Evolutionary conservation across 2,329 filamentous ascomycete genomes (phyloP).

Genomic region (Teratosphaeria epicoccoides): DNA sequence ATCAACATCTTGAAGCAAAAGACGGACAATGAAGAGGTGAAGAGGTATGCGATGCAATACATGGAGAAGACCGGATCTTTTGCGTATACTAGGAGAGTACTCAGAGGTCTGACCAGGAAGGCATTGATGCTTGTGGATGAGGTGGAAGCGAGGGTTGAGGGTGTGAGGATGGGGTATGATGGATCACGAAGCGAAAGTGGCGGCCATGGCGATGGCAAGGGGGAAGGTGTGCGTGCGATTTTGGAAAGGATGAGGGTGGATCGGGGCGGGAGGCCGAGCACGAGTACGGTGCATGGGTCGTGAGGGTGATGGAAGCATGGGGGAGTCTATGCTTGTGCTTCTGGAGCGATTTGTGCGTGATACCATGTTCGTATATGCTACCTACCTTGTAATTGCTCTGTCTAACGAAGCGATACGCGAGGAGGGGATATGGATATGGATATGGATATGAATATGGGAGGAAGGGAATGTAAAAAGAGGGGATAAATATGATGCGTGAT

Average conservation of each 20-base stretch:
- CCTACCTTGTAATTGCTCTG: no score
- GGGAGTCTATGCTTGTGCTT: no score
- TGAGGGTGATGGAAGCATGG: no score
- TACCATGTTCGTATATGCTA: no score
- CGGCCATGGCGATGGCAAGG: conserved; percentile 6
- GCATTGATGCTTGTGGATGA: conserved; percentile 33
- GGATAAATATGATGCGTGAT: no score
- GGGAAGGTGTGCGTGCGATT: conserved; percentile 25
- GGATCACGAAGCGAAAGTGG: conserved; percentile 30
- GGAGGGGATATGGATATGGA: no score
- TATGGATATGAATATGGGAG: no score
- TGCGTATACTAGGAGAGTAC: conserved; percentile 61
- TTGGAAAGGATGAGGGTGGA: conserved; percentile 31
- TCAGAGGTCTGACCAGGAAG: conserved; percentile 35
- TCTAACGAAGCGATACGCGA: no score
- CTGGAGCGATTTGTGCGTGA: no score
- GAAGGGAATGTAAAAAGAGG: no score
- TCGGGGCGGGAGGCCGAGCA: conserved; percentile 1
- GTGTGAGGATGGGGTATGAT: conserved; percentile 14
- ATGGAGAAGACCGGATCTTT: conserved; percentile 80
- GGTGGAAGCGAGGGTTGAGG: conserved; percentile 21
- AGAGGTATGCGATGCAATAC: conserved; percentile 79
- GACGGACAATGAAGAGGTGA: conserved; percentile 75
- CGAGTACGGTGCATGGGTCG: background rate
- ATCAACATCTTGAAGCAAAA: conserved; percentile 90